Conservation (phyloP, 768 basidiomycete genomes). For the Hydnomerulius pinastri region DNA sequence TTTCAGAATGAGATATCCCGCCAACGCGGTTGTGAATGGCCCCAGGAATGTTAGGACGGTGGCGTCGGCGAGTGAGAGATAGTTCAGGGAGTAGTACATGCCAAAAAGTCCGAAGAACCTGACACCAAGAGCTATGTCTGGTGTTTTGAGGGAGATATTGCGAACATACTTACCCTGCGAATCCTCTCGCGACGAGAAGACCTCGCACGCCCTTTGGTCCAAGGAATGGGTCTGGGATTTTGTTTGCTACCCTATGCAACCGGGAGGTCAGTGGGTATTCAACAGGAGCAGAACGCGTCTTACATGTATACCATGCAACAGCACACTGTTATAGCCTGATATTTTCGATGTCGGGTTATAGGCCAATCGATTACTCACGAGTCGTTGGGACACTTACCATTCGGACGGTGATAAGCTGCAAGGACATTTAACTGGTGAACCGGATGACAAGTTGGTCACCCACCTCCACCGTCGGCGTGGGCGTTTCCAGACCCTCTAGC, state of each 20-base stretch:
- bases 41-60: slow-evolving; percentile 75
- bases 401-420: slow-evolving; percentile 54
- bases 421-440: neutral
- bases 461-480: slow-evolving; percentile 60
- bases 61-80: slow-evolving; percentile 77
- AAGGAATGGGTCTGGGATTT: slow-evolving; percentile 57
- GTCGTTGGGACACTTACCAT: slow-evolving; percentile 45
- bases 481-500: slow-evolving; percentile 56
- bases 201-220: slow-evolving; percentile 71
- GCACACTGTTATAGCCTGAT: slow-evolving; percentile 52
- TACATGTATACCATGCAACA: slow-evolving; percentile 56
- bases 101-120: slow-evolving; percentile 77
- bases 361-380: neutral
- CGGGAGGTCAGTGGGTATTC: neutral
- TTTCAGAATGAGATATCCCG: slow-evolving; percentile 61
- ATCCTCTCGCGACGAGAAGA: slow-evolving; percentile 57
- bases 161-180: slow-evolving; percentile 55
- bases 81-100: slow-evolving; percentile 70
- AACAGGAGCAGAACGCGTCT: slow-evolving; percentile 7
- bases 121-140: neutral
- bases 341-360: neutral
- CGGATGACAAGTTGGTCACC: slow-evolving; percentile 3
- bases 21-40: slow-evolving; percentile 64
- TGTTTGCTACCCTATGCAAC: slow-evolving; percentile 35
- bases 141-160: neutral